Evolutionary conservation across 768 basidiomycete genomes (phyloP), one percentile per base, ranked within the genome.

Genomic region (Boletus subparvulus): DNA sequence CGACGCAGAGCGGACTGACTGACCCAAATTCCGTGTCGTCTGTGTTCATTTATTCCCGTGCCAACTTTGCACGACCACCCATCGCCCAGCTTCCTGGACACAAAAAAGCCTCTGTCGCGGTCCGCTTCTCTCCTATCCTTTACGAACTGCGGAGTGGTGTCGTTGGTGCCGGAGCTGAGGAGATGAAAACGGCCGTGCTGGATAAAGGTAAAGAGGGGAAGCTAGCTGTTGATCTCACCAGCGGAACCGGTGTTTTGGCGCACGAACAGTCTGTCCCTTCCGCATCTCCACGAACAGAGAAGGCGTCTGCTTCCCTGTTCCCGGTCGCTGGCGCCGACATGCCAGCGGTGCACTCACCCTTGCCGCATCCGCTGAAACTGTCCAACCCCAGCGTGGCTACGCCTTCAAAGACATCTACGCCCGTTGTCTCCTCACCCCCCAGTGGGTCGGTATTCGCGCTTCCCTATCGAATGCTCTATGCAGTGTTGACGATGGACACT

Each of bases 71-170:
- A 1, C 79, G 92, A 42, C 90, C 93, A 1, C 96, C 97, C 0
- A 85, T 98, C 55, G 97, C 94, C 14, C 94, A 95, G 68, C 77
- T 98, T 6, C 95, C 97, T 3, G 97, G 97, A 2, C 92, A 98
- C 77, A 93, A 94, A 74, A 97, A 96, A 64, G 88, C 96, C 0
- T 94, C 90, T 63, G 88, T 98, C 3, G 96, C 92, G 1, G 94
- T 99, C 37, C 80, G 87, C 45, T 99, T 98, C 73, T 95, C 92
- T 32, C 97, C 96, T 0, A 80, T 98, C 21, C 72, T 99, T 41
- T 98, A 94, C 65, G 94, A 98, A 66, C 77, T 98, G n/a, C 80
- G 96, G 26, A 78, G 80, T 10, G 83, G 80, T 26, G 80, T 87
- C 1, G 61, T 66, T 33, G 74, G 71, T 17, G 59, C 67, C 4